Evolutionary conservation across 805 yeast genomes (phyloP).

Genomic region (Lachancea sp.): DNA sequence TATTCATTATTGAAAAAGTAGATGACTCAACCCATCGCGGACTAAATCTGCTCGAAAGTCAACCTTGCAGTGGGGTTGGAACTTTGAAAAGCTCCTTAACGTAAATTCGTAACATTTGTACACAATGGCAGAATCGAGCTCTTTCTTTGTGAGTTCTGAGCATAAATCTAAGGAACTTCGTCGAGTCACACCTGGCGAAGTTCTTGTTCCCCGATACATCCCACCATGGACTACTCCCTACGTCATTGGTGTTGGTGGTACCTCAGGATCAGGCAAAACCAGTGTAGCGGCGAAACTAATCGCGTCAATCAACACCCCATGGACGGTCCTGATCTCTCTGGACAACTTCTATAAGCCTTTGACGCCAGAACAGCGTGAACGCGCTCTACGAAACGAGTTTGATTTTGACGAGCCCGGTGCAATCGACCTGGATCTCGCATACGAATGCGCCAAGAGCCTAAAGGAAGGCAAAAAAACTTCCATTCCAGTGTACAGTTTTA

Average conservation of each 20-base stretch:
- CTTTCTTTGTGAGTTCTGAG: not conserved
- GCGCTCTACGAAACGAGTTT: conserved; percentile 63
- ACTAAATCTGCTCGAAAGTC: not conserved
- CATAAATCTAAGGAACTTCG: not conserved
- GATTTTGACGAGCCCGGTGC: conserved; percentile 90
- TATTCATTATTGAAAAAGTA: not conserved
- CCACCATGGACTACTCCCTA: conserved; percentile 92
- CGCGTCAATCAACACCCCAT: conserved; percentile 74
- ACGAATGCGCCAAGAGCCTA: conserved; percentile 54
- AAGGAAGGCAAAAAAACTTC: conserved; percentile 63
- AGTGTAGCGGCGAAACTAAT: conserved; percentile 82
- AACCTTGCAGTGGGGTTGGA: not conserved
- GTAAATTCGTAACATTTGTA: not conserved
- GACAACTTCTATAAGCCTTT: conserved; percentile 88
- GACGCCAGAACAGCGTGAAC: conserved; percentile 48
- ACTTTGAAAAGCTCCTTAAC: not conserved
- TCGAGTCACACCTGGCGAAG: not conserved
- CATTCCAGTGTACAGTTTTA: conserved; percentile 67
- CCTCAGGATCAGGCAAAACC: conserved; percentile 89
- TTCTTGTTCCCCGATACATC: conserved; percentile 34
- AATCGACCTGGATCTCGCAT: conserved; percentile 68
- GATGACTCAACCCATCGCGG: not conserved
- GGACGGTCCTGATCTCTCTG: conserved; percentile 85
- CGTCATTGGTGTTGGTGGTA: conserved; percentile 81
- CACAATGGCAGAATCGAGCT: not conserved